Evolutionary conservation across 1,139 yeast genomes (phyloP).

Genomic region (Saccharomyces hybrid): DNA sequence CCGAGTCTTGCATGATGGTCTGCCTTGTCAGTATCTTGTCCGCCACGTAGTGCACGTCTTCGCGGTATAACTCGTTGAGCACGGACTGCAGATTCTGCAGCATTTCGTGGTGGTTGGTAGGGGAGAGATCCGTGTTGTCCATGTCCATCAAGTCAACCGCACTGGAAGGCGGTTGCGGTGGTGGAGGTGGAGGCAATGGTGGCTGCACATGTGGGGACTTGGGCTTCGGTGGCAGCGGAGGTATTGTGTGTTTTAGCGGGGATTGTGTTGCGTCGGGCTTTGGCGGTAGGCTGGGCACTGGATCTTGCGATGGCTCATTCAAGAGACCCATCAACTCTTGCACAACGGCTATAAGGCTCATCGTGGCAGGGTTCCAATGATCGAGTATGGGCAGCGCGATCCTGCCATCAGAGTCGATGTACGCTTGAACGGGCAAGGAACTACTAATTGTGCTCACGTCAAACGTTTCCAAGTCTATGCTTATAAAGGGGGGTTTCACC

Average conservation of each 20-base stretch:
- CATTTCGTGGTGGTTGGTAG: constrained; percentile 2
- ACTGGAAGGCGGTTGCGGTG: background rate
- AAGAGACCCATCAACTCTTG: constrained; percentile 14
- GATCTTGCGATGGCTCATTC: background rate
- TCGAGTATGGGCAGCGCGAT: constrained; percentile 49
- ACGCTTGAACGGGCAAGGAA: constrained; percentile 12
- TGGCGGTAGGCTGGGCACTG: background rate
- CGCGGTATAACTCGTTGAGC: background rate
- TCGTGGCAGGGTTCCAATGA: constrained; percentile 42
- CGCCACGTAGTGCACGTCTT: background rate
- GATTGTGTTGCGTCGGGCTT: background rate
- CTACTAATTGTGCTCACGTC: background rate
- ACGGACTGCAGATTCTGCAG: background rate
- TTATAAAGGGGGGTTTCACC: constrained; percentile 50
- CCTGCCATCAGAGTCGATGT: constrained; percentile 66
- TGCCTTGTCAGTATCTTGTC: background rate
- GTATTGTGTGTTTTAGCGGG: background rate
- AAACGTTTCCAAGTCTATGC: constrained; percentile 43
- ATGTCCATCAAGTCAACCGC: background rate
- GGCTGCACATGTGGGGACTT: constrained; percentile 10
- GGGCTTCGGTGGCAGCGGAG: background rate
- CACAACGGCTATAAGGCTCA: constrained; percentile 37
- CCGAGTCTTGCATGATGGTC: background rate
- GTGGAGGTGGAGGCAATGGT: constrained; percentile 7
- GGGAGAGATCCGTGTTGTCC: constrained; percentile 5